A percentile compares a stretch with the other conserved stretches of the same genome.
Conservation (phyloP, 2,329 filamentous ascomycete genomes). For the Rutstroemia sp. region DNA sequence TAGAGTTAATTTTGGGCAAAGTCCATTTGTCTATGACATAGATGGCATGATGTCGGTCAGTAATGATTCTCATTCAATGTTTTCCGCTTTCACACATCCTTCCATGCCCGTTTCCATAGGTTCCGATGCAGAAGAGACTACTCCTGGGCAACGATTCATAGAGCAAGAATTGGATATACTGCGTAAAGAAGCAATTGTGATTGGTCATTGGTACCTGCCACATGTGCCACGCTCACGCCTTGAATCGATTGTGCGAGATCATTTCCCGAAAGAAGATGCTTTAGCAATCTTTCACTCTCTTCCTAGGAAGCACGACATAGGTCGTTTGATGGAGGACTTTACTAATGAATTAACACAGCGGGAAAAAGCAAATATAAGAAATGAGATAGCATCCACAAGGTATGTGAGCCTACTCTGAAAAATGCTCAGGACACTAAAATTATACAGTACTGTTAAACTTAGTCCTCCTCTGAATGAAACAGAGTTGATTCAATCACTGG, state of each 20-base stretch:
- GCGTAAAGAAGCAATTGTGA: too few species aligned
- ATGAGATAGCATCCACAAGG: slow-evolving; percentile 47
- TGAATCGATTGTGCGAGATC: too few species aligned
- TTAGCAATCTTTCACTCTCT: too few species aligned
- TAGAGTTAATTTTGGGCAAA: slow-evolving; percentile 59
- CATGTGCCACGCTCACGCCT: too few species aligned
- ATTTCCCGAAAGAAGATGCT: too few species aligned
- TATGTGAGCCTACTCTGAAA: slow-evolving; percentile 13
- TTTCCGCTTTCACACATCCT: background rate
- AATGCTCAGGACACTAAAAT: slow-evolving; percentile 1
- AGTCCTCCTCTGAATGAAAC: slow-evolving; percentile 63
- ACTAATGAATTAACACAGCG: slow-evolving; percentile 12
- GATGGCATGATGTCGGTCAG: slow-evolving; percentile 73
- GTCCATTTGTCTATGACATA: slow-evolving; percentile 85
- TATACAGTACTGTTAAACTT: slow-evolving; percentile 34
- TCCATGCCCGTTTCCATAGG: too few species aligned
- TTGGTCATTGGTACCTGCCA: too few species aligned
- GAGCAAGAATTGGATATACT: too few species aligned
- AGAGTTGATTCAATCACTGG: slow-evolving; percentile 72
- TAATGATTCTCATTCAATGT: slow-evolving; percentile 11
- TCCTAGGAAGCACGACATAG: too few species aligned
- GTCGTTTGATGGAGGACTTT: too few species aligned
- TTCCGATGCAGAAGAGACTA: too few species aligned
- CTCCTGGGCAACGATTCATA: too few species aligned
- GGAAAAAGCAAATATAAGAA: slow-evolving; percentile 23